These are phyloP conservation scores for Hansenula lynferdii DNA, from an alignment of 1,139 yeast genomes.

Conservation along the genomic window DNA sequence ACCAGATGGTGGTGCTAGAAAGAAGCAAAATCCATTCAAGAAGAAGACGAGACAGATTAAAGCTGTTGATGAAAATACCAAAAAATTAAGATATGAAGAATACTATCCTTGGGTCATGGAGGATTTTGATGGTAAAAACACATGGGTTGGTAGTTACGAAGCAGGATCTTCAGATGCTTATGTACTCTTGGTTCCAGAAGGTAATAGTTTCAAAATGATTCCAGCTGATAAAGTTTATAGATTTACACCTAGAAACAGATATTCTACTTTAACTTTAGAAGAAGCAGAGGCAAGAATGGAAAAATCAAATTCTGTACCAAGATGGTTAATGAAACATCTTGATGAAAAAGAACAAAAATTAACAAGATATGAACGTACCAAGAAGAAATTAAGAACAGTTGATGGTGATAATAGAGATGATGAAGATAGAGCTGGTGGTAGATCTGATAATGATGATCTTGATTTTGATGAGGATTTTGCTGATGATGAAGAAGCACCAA, in stretches of 20 bases:
- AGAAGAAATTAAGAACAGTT: slow-evolving; percentile 54
- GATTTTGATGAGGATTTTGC: slow-evolving; percentile 97
- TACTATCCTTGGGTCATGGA: slow-evolving; percentile 98
- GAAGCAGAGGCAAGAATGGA: slow-evolving; percentile 97
- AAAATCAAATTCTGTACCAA: slow-evolving; percentile 70
- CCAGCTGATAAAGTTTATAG: slow-evolving; percentile 94
- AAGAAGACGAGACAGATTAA: slow-evolving; percentile 83
- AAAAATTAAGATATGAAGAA: slow-evolving; percentile 87
- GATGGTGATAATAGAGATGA: slow-evolving; percentile 46
- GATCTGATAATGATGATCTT: slow-evolving; percentile 84
- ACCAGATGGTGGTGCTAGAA: slow-evolving; percentile 90
- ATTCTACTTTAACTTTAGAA: slow-evolving; percentile 88
- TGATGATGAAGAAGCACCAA: slow-evolving; percentile 98
- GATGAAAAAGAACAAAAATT: slow-evolving; percentile 52
- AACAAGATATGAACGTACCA: slow-evolving; percentile 38
- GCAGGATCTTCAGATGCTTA: slow-evolving; percentile 89
- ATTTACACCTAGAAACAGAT: slow-evolving; percentile 90
- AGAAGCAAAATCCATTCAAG: slow-evolving; percentile 53
- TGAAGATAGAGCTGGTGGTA: slow-evolving; percentile 40
- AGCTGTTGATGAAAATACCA: slow-evolving; percentile 73
- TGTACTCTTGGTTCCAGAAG: slow-evolving; percentile 78
- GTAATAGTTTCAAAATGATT: slow-evolving; percentile 66
- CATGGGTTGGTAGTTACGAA: slow-evolving; percentile 94
- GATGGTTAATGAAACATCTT: slow-evolving; percentile 96
- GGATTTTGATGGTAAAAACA: slow-evolving; percentile 90